A percentile compares a stretch with the other conserved stretches of the same genome.
phyloP scores from a whole-genome alignment of 257 asterid genomes.

The Phtheirospermum japonicum region DNA sequence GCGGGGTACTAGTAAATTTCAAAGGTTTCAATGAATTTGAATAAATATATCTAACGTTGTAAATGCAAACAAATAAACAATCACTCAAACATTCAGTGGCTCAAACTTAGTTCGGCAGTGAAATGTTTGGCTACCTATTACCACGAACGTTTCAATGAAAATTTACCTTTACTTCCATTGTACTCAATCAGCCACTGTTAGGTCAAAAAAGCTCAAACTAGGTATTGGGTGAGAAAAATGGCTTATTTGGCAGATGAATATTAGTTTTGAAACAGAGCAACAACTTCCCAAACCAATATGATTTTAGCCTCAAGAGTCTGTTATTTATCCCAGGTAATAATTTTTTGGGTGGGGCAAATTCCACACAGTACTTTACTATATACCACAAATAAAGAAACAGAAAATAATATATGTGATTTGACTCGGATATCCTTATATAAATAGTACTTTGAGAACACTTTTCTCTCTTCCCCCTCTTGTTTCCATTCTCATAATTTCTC shows the following conservation, averaged over 20 bases:
- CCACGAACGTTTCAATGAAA: neutral
- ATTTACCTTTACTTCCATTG: neutral
- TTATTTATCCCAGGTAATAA: neutral
- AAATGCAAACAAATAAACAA: neutral
- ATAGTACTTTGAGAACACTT: too few species aligned
- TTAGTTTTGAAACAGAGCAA: neutral
- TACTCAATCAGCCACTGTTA: neutral
- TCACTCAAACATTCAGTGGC: neutral
- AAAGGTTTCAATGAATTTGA: neutral
- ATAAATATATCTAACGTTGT: constrained; percentile 7
- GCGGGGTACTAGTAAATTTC: too few species aligned
- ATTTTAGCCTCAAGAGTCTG: neutral
- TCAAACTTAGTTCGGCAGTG: constrained; percentile 8
- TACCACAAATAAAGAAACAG: too few species aligned
- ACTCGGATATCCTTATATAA: too few species aligned
- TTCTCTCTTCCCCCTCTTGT: too few species aligned
- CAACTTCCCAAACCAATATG: neutral
- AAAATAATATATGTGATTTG: too few species aligned
- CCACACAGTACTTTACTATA: too few species aligned
- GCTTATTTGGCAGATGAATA: constrained; percentile 3
- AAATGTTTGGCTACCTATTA: neutral
- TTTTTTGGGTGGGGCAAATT: neutral
- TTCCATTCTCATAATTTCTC: too few species aligned
- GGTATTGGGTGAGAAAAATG: neutral
- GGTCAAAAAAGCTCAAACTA: constrained; percentile 15